Conservation (phyloP, 768 basidiomycete species). For the Trametes cingulata region DNA sequence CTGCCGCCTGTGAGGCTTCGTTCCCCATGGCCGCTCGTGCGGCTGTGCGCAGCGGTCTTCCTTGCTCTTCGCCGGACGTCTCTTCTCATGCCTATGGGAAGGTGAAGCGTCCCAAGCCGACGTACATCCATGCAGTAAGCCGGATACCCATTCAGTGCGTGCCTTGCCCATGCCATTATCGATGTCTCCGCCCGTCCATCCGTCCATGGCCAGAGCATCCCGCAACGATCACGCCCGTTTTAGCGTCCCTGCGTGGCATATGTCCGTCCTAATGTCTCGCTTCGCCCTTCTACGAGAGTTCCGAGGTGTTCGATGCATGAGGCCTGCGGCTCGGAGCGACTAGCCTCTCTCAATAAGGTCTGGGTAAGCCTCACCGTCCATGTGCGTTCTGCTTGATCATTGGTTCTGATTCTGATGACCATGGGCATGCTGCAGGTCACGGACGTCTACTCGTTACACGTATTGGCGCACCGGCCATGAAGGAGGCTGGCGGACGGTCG, state of each 20-base stretch:
- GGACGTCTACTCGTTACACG: background rate
- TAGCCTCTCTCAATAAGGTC: background rate
- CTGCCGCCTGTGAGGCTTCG: background rate
- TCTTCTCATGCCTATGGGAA: constrained; percentile 8
- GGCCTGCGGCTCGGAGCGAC: background rate
- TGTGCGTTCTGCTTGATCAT: background rate
- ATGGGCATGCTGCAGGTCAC: background rate
- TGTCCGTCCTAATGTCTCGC: background rate
- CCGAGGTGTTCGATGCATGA: background rate
- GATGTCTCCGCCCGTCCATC: background rate
- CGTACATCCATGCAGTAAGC: constrained; percentile 4
- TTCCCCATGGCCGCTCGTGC: background rate
- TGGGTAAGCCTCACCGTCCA: background rate
- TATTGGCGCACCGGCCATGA: background rate
- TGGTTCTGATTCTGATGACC: constrained; percentile 1
- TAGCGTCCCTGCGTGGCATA: background rate
- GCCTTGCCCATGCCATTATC: background rate
- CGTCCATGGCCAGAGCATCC: background rate
- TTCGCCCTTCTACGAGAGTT: background rate
- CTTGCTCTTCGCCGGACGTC: background rate
- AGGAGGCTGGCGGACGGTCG: background rate
- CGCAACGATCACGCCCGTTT: background rate
- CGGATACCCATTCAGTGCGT: background rate
- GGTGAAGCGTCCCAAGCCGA: background rate
- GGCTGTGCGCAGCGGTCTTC: constrained; percentile 6